Conservation (phyloP, 352 stramenopile genomes). For the Peronospora farinosa region DNA sequence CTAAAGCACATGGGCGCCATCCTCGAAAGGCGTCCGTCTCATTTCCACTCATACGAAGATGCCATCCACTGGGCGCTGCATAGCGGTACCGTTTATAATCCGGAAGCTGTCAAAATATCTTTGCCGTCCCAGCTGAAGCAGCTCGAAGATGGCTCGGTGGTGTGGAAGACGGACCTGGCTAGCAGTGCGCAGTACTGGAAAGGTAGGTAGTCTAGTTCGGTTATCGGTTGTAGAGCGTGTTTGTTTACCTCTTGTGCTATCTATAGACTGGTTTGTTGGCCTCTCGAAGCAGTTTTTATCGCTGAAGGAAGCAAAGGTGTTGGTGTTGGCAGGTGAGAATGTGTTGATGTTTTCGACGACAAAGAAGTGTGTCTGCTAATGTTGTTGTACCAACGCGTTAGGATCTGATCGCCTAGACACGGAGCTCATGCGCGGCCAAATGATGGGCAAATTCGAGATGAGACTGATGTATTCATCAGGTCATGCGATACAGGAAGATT, state of each 20-base stretch:
- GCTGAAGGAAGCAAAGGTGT: conserved; percentile 69
- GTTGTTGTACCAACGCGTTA: conserved; percentile 8
- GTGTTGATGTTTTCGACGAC: not conserved
- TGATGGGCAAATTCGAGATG: conserved; percentile 90
- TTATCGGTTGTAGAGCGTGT: not conserved
- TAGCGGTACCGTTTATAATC: conserved; percentile 69
- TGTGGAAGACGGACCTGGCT: conserved; percentile 75
- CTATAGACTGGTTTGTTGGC: conserved; percentile 72
- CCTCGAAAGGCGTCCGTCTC: conserved; percentile 55
- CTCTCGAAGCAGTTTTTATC: conserved; percentile 83
- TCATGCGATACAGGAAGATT: conserved; percentile 87
- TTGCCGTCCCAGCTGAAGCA: conserved; percentile 72
- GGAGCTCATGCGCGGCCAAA: conserved; percentile 81
- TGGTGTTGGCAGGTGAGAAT: conserved; percentile 64
- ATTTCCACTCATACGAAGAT: conserved; percentile 62
- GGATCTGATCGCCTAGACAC: conserved; percentile 82
- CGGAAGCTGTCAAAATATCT: conserved; percentile 63
- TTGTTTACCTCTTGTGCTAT: conserved; percentile 2
- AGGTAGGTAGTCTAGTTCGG: conserved; percentile 24
- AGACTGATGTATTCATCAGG: conserved; percentile 80
- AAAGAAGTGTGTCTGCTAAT: not conserved
- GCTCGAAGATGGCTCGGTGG: conserved; percentile 42
- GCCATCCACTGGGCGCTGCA: conserved; percentile 78
- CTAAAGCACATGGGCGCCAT: conserved; percentile 81
- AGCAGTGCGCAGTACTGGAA: conserved; percentile 73